Evolutionary conservation across 2,329 filamentous ascomycete species (phyloP), one percentile per base, ranked within the genome.

Genomic region (Colletotrichum sublineola): DNA sequence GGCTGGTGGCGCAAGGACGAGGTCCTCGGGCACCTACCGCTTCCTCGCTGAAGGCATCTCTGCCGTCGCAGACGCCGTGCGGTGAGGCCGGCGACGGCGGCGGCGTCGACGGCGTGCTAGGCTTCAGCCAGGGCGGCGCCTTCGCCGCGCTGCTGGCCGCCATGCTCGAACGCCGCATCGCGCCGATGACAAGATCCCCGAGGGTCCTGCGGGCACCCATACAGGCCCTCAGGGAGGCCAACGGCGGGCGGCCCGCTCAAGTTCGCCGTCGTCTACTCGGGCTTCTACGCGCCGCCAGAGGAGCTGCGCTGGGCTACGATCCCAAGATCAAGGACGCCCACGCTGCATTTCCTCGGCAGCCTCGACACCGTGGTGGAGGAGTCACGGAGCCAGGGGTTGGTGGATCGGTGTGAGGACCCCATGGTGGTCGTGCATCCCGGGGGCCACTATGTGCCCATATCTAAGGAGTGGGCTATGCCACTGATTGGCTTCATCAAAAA

Each of bases 311-410:
- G 89, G 64, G 79, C 82, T 97, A 94, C 79, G 89, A 94, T 76
- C 94, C 94, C 20, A 87, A 88, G 79, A 92, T 98, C 71, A 81
- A 79, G 74, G 74, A 97, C 95, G 72, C 93, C 94, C 0, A 90
- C 93, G 74, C 80, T 97, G 82, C 94, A 97, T 83, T 92, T 95
- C 76, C 81, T 97, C 36, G 96, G 96, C 1, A 92, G 90, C 66
- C 84, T 97, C 76, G 96, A 98, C 83, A 94, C 92, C 3, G 94
- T 98, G 0, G 95, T 98, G 0, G 93, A 95, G 42, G 95, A 98
- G 84, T 82, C 82, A 65, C 85, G 94, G 78, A 94, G 90, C 80
- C 84, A 88, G 77, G 88, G 85, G 31, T 82, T 98, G 70, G 86
- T 93, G 3, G 90, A 94, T 33, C 86, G 84, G 71, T 95, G 89